Conservation (phyloP, 768 basidiomycete genomes). For the Leucocoprinus sp. region DNA sequence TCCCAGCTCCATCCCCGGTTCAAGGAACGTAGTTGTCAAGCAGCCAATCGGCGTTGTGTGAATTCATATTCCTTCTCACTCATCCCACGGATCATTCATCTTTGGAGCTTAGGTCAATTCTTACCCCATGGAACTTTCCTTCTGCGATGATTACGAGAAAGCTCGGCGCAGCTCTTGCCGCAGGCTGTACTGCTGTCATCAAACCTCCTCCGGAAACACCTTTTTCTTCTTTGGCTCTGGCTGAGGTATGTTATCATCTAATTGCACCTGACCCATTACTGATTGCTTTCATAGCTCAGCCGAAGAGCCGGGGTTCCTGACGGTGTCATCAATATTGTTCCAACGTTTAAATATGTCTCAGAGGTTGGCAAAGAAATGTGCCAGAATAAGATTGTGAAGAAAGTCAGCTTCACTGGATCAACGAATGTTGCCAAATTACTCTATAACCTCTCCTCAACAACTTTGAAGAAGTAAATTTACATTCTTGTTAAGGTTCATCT, state of each 20-base stretch:
- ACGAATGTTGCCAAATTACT: constrained; percentile 74
- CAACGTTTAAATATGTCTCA: constrained; percentile 73
- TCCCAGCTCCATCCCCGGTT: constrained; percentile 59
- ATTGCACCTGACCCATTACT: neutral
- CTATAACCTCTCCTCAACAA: constrained; percentile 63
- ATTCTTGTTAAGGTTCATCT: neutral
- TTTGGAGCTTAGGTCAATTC: constrained; percentile 45
- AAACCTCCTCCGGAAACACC: constrained; percentile 96
- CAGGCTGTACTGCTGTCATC: constrained; percentile 93
- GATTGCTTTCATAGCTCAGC: constrained; percentile 45
- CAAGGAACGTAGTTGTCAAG: constrained; percentile 85
- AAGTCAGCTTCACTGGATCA: constrained; percentile 89
- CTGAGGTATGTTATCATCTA: constrained; percentile 52
- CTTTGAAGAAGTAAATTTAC: constrained; percentile 81
- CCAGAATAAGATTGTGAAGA: constrained; percentile 77
- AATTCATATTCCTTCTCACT: constrained; percentile 12
- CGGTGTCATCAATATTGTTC: constrained; percentile 92
- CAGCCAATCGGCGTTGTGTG: constrained; percentile 74
- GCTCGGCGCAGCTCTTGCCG: constrained; percentile 81
- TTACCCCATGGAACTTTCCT: constrained; percentile 92
- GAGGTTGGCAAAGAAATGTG: constrained; percentile 95
- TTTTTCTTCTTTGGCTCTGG: constrained; percentile 83
- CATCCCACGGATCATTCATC: neutral
- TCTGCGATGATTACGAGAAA: constrained; percentile 94
- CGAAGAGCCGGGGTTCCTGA: constrained; percentile 88